Conservation (phyloP, 2,329 filamentous ascomycete species). For the Botrytis fabae region DNA sequence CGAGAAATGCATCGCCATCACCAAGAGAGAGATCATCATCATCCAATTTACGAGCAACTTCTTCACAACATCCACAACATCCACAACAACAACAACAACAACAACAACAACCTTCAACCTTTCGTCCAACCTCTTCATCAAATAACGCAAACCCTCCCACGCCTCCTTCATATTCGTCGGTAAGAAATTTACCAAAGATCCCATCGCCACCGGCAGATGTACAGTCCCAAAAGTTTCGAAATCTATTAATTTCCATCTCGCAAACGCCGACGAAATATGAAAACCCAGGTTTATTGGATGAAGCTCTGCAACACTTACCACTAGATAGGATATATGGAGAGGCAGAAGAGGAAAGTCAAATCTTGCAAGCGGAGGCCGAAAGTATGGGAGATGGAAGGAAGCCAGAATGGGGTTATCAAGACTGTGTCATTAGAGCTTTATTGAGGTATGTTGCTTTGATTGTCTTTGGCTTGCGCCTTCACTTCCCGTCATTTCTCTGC, state of each 20-base stretch:
- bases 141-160: conserved; percentile 41
- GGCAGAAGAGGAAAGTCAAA: conserved; percentile 89
- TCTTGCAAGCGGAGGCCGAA: conserved; percentile 82
- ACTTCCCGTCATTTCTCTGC: neutral
- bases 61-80: conserved; percentile 15
- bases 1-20: conserved; percentile 58
- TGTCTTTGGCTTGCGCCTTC: neutral
- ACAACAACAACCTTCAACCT: conserved; percentile 33
- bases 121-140: conserved; percentile 51
- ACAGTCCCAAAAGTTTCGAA: conserved; percentile 73
- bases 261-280: conserved; percentile 92
- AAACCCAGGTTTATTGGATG: conserved; percentile 90
- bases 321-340: conserved; percentile 90
- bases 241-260: conserved; percentile 80
- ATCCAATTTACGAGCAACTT: conserved; percentile 46
- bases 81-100: conserved; percentile 26
- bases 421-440: conserved; percentile 88
- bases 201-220: conserved; percentile 76
- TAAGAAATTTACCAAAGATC: conserved; percentile 65
- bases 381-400: conserved; percentile 79
- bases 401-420: conserved; percentile 94
- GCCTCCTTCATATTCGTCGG: conserved; percentile 61
- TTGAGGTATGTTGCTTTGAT: conserved; percentile 62
- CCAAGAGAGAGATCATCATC: conserved; percentile 53
- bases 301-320: conserved; percentile 83